Base-by-base conservation (phyloP, 441 rosid species). In the Erodium moschatum region DNA sequence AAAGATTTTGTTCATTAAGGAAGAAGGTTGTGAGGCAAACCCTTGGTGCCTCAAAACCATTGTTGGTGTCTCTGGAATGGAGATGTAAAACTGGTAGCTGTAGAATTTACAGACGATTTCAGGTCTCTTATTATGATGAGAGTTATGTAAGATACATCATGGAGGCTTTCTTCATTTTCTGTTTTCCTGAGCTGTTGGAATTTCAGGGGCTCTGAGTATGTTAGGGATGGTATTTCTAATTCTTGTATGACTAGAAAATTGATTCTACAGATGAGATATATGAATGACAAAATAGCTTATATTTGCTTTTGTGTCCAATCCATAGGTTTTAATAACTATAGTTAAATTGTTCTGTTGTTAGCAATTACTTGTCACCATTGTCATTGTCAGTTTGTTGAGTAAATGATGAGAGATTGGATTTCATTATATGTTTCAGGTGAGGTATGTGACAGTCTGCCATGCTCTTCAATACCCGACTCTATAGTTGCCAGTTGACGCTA, bases 101-200 rank as follows among this genome's bases (percentile, higher is more conserved):
- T 63, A 60, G 58, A 72, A 67, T 52, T 58, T 31, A 20, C 33
- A 60, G 72, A 67, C 46, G 52, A 66, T n/a, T 38, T 52, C 54
- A 67, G 73, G 48, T 6, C 68, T n/a, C 65, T 29, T 67, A 69
- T 65, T 21, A 64, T 68, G 6, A 65, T 72, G 69, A 69, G 77
- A 66, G 67, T 73, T 65, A 31, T 73, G 80, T 79, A 73, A 69
- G 62, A 74, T 74, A 68, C 77, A 68, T 48, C 60, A 19, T 70
- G 65, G 75, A 75, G 82, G 67, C 52, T 27, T 27, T 65, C 77
- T 65, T 76, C 27, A 0, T 24, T 48, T 21, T 60, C 27, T 6
- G 67, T 65, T 66, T 33, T 62, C 52, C 65, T 42, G 63, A 78
- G 79, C 68, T 60, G 64, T 35, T 58, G 33, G 69, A 73, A 65